phyloP scores from a whole-genome alignment of 164 flowering plant species.

The Stephania japonica region DNA sequence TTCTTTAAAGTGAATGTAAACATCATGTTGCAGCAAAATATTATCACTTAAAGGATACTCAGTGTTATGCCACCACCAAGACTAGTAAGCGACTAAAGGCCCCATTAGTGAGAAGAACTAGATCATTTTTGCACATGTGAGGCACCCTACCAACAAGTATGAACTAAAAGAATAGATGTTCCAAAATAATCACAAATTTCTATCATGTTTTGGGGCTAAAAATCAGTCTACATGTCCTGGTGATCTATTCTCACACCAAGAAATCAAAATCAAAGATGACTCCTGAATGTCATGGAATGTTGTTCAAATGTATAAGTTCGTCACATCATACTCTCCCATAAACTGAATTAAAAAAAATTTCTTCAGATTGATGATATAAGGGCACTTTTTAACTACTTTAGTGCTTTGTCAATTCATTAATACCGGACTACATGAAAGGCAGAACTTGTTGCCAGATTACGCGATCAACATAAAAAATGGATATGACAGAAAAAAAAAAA shows the following conservation, averaged over 20 bases:
- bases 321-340: background rate
- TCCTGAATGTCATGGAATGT: background rate
- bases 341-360: background rate
- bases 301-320: background rate
- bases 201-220: background rate
- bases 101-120: background rate
- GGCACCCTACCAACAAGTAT: background rate
- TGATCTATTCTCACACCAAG: background rate
- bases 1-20: too few relatives aligned
- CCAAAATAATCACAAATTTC: background rate
- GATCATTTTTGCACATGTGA: too few relatives aligned
- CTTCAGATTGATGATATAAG: background rate
- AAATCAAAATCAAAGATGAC: background rate
- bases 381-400: background rate
- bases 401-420: background rate
- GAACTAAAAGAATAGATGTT: background rate
- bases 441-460: background rate
- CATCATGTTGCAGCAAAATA: too few relatives aligned
- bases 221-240: background rate
- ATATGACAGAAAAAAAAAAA: too few relatives aligned
- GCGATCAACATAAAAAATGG: background rate
- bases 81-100: background rate
- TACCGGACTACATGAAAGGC: background rate
- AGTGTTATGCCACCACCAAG: background rate
- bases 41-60: too few relatives aligned